Evolutionary conservation across 495 filamentous ascomycete species (phyloP), one percentile per base, ranked within the genome.

Genomic region (Hypoxylon lenormandii): DNA sequence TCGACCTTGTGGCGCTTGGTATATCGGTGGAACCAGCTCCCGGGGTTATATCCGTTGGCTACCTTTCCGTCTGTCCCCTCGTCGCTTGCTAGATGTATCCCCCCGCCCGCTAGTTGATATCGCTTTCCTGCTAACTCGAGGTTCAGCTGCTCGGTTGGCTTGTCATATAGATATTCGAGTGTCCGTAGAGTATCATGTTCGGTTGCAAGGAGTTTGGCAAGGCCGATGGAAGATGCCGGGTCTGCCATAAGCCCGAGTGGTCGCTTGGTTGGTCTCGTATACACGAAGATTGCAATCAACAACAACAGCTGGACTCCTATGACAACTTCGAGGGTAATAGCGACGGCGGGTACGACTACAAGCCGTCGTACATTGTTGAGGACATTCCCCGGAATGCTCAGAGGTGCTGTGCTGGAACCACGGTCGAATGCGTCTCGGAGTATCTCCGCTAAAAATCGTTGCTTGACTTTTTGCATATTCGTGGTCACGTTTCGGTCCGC

Each of bases 371-470:
- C 30, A 8, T 18, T 67, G 1, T 19, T 26, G 3, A 26, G 12
- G 30, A 60, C 47, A 6, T 7, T 43, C 36, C 70, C 70, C 5
- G 28, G 3, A 1, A 43, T 54, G 10, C 12, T 0, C 7, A 33
- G 8, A 7, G 70, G 10, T 15, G 55, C 13, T 22, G 43, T 42
- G 12, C 16, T 3, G 1, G 38, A 56, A 8, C 18, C 23, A 1
- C 52, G 12, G 16, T 59, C 36, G 22, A 78, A 75, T 0, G 60
- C 49, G 26, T 77, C 51, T 33, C 76, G 73, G 6, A 80, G 37
- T 0, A 74, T 62, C 28, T 81, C 79, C 0, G 77, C 79, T 60
- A 80, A 70, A 42, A 75, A 79, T 5, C 79, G 70, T 37, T 78
- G 77, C 28, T 79, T 76, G 7, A 79, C 55, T 28, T 68, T 73